Evolutionary conservation across 306 rosid species (phyloP), one percentile per base, ranked within the genome.

Genomic region (Fagus sylvatica): DNA sequence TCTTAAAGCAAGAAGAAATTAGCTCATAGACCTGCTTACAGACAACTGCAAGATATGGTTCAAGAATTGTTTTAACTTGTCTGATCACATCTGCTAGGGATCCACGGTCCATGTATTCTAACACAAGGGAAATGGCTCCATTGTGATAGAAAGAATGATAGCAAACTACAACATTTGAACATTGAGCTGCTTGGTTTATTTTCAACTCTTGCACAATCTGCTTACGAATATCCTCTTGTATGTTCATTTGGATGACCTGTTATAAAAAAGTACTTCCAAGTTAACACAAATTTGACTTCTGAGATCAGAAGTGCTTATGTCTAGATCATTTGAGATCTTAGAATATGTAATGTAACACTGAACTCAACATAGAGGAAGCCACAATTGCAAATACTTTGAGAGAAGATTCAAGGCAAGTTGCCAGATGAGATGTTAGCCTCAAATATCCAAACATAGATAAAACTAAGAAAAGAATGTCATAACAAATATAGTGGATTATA

Each of bases 71-170:
- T 79, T 91, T 93, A 70, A 95, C 93, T 84, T 95, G 98, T 84
- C 85, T 85, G 74, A 91, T 87, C 32, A 95, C 85, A 66, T 95
- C 99, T 34, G 89, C 94, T 43, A 95, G 89, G 81, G 99, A 95
- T 61, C 98, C 98, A 22, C 98, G 98, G 71, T 95, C 98, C 98
- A 95, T 95, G 89, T 93, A 95, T 84, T 95, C 98, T 76, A 95
- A 80, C 74, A 95, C 97, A 75, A 96, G 97, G 78, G 95, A 91
- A 85, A 96, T 87, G 17, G 88, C 93, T 53, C 99, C 98, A 34
- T 96, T 96, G 76, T 91, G 98, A 84, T 90, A 96, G 85, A 95
- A 95, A 41, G 99, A 95, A 83, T 95, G 94, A 80, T 95, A 85
- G 80, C 98, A 95, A 69, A 93, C 98, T 59, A 95, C 99, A 75